Base-by-base conservation (phyloP, 305 asterid species). In the Solanum hybrid region DNA sequence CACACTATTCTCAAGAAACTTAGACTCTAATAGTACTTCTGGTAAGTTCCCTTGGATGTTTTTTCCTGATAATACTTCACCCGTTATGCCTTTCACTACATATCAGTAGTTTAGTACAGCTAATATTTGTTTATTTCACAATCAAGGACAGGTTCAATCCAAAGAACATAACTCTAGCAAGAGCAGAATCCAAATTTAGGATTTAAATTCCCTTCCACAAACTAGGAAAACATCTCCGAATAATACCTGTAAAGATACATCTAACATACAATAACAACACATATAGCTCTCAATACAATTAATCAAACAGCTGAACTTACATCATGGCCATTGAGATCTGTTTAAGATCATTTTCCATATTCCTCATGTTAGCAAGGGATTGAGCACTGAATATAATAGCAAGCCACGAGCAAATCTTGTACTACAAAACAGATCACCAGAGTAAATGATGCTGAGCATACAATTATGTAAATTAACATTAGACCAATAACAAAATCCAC, bases 261-360 rank as follows among this genome's bases (percentile, higher is more conserved):
- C 64, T 37, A 79, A 37, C 85, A 37, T 37, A 79, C 86, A 37
- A 17, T 51, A 79, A 36, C 85, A 37, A 79, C 34, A 37, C 12
- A 15, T 37, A 37, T 79, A 79, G n/a, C 34, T 37, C 86, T 79
- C 42, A 37, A 79, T 79, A 37, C 64, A 37, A n/a, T 12, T 24
- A 37, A 79, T 37, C 86, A 79, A 79, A 79, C n/a, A 79, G 35
- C 64, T 37, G 64, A 79, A 92, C 98, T 94, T 92, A 97, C 99
- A 97, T 97, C 98, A 97, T 94, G 35, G 99, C 99, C 99, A 96
- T 96, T 91, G 99, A 94, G 92, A 97, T 94, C 95, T 97, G 99
- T 93, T 96, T 97, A 80, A 97, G 95, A 94, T 97, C 98, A 66
- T 89, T 97, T 94, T 96, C 99, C 12, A 97, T 87, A 90, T 95